Base-by-base conservation (phyloP, 2,329 filamentous ascomycete species). In the Aspergillus floridensis region DNA sequence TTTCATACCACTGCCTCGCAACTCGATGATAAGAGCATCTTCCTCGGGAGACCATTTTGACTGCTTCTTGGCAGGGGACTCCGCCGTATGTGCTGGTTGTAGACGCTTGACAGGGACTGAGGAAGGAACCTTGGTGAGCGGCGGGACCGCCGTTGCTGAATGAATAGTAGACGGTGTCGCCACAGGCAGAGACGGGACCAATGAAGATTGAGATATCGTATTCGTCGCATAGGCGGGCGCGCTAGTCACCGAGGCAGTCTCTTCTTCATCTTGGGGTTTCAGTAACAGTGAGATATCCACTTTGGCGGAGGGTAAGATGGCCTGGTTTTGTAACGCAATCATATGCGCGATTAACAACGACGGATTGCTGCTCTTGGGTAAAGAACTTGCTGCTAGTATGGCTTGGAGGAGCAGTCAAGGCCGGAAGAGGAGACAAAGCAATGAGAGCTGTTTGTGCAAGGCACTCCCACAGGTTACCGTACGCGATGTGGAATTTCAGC, bases 11-110 rank as follows among this genome's bases (percentile, higher is more conserved):
- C 88, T 88, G 41, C 92, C 91, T 59, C 93, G 87, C 63, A 98
- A 84, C 74, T 96, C 91, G 69, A 97, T 96, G 68, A 96, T 96
- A 52, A 95, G 80, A n/a, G 90, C 86, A 76, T 98, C 92, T 75
- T 98, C 93, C 63, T 97, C 92, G 0, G 89, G 83, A 5, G 91
- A 96, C 95, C 95, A 98, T 77, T 98, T 98, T 72, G 91, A 96
- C 76, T 97, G 92, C 78, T 93, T 96, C 80, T 95, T 96, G 35
- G 91, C 90, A 21, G 91, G 91, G 41, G 88, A 89, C 67, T 80
- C 80, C 41, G 75, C 74, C 2, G 81, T 76, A 63, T 81, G 80
- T 5, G 80, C 73, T 10, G 80, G 75, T 48, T 79, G 75, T 53
- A 81, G 74, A 21, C 78, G 76, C 61, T 79, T 79, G 50, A 71